These are phyloP conservation scores for Lithospermum erythrorhizon DNA, from an alignment of 257 asterid genomes.

Conservation along the genomic window DNA sequence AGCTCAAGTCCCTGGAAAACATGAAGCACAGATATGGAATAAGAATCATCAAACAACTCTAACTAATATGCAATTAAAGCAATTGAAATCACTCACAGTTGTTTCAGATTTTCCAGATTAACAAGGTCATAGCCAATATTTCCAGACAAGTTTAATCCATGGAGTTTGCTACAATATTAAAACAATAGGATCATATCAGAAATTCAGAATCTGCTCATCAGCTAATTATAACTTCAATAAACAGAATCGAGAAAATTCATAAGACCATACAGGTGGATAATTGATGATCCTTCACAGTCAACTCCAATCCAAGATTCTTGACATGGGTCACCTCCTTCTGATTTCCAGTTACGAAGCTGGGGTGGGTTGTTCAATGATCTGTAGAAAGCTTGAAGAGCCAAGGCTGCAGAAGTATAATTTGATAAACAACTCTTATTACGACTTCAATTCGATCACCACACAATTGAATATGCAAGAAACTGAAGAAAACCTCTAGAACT, in stretches of 20 bases:
- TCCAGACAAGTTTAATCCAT: constrained; percentile 57
- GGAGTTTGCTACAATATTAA: constrained; percentile 47
- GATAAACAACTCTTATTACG: neutral
- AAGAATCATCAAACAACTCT: neutral
- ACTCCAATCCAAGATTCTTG: constrained; percentile 72
- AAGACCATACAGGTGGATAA: constrained; percentile 44
- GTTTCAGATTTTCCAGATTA: constrained; percentile 51
- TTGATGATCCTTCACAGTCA: constrained; percentile 52
- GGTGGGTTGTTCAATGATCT: constrained; percentile 51
- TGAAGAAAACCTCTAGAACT: neutral
- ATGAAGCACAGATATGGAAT: constrained; percentile 7
- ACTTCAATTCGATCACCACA: neutral
- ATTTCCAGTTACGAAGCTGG: constrained; percentile 52
- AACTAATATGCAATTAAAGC: neutral
- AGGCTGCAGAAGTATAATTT: constrained; percentile 34
- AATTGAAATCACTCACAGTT: constrained; percentile 38
- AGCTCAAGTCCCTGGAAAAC: constrained; percentile 63
- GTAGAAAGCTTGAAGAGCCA: constrained; percentile 67
- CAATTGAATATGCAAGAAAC: neutral
- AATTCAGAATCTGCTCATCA: neutral
- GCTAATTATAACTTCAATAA: neutral
- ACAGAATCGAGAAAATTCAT: neutral
- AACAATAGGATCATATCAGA: neutral
- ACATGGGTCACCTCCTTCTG: constrained; percentile 81
- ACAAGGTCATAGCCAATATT: constrained; percentile 47